Percentiles rank a stretch among this genome's conserved stretches.
phyloP scores from a whole-genome alignment of 768 basidiomycete genomes.

The Tulasnella sp. region DNA sequence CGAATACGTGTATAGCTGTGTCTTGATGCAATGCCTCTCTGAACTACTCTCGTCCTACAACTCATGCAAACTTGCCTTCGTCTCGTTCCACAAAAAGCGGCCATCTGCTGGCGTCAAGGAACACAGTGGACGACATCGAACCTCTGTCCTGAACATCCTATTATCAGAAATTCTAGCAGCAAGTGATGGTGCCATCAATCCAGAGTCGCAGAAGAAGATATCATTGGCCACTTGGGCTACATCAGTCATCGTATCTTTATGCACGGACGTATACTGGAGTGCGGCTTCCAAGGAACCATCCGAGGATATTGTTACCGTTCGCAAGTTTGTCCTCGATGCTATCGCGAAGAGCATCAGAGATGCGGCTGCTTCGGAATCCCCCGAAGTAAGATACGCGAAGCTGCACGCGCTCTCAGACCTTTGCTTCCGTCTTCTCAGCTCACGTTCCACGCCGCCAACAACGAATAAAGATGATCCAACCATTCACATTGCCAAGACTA shows the following conservation, averaged over 20 bases:
- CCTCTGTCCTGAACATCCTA: slow-evolving; percentile 62
- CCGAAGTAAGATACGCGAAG: slow-evolving; percentile 72
- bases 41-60: slow-evolving; percentile 92
- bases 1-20: slow-evolving; percentile 49
- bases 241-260: slow-evolving; percentile 85
- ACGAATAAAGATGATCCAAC: slow-evolving; percentile 49
- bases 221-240: slow-evolving; percentile 28
- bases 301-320: slow-evolving; percentile 69
- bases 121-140: slow-evolving; percentile 40
- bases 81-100: slow-evolving; percentile 55
- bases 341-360: slow-evolving; percentile 83
- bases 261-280: slow-evolving; percentile 61
- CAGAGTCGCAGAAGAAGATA: slow-evolving; percentile 40
- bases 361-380: slow-evolving; percentile 37
- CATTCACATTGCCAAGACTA: slow-evolving; percentile 88
- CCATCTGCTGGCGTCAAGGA: slow-evolving; percentile 53
- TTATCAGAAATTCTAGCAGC: slow-evolving; percentile 50
- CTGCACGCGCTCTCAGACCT: slow-evolving; percentile 78
- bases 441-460: slow-evolving; percentile 28
- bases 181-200: slow-evolving; percentile 55
- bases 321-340: slow-evolving; percentile 83
- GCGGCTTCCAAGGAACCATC: slow-evolving; percentile 66
- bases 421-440: slow-evolving; percentile 69
- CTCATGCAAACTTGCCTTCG: slow-evolving; percentile 74
- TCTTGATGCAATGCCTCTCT: slow-evolving; percentile 82